Evolutionary conservation across 371 early-diverging fungal species (phyloP).

Genomic region (Mucor piriformis): DNA sequence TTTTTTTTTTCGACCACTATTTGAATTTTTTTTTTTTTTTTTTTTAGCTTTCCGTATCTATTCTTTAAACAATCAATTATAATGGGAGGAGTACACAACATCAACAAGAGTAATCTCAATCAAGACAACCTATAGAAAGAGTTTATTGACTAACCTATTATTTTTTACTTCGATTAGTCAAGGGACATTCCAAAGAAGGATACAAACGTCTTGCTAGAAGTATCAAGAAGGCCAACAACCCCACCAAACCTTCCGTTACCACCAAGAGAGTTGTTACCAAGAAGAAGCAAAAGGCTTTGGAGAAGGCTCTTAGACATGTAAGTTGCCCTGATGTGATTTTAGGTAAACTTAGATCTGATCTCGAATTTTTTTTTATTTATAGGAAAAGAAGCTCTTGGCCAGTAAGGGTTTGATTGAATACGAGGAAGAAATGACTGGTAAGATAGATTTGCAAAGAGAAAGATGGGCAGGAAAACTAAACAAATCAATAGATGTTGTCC

Average conservation of each 20-base stretch:
- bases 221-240: conserved; percentile 15
- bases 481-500: conserved; percentile 31
- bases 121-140: neutral
- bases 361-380: neutral
- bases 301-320: conserved; percentile 43
- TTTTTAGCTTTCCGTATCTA: conserved; percentile 6
- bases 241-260: conserved; percentile 22
- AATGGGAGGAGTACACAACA: conserved; percentile 34
- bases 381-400: conserved; percentile 43
- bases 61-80: neutral
- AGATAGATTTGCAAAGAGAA: neutral
- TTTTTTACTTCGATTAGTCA: conserved; percentile 8
- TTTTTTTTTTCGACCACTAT: conserved; percentile 3
- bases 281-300: conserved; percentile 52
- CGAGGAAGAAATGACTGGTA: conserved; percentile 55
- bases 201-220: conserved; percentile 20
- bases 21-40: conserved; percentile 1
- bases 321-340: neutral
- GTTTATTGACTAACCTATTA: neutral
- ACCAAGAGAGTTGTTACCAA: conserved; percentile 36
- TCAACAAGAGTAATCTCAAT: conserved; percentile 22
- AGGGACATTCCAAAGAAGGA: conserved; percentile 26
- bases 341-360: neutral
- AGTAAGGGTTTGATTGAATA: conserved; percentile 39
- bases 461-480: neutral